These are phyloP conservation scores for Nematodospora anomalae DNA, from an alignment of 1,139 yeast genomes.

Conservation along the genomic window DNA sequence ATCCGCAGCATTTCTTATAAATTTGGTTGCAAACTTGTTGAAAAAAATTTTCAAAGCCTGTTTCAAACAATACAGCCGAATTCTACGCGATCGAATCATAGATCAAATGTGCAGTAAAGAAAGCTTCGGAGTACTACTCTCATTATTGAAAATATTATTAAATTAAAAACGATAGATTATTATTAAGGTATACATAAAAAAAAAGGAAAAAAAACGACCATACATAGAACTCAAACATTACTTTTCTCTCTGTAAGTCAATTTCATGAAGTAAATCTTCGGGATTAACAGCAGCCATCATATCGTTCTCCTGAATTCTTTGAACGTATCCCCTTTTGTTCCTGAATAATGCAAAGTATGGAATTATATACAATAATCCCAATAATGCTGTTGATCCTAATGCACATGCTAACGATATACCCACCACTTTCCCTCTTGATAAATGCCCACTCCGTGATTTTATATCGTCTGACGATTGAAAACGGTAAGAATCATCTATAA, in stretches of 20 bases:
- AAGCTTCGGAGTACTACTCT: too few relatives aligned
- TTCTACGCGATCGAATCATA: too few relatives aligned
- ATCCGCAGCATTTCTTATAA: too few relatives aligned
- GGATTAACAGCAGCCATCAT: slow-evolving; percentile 72
- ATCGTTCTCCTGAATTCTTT: slow-evolving; percentile 62
- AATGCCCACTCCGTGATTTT: slow-evolving; percentile 17
- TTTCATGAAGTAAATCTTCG: slow-evolving; percentile 58
- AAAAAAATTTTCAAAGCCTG: too few relatives aligned
- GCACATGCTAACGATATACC: slow-evolving; percentile 88
- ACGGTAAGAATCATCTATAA: slow-evolving; percentile 38
- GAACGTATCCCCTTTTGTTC: slow-evolving; percentile 29
- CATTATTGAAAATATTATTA: too few relatives aligned
- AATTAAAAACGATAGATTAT: too few relatives aligned
- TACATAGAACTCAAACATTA: slow-evolving; percentile 1
- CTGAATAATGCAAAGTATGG: slow-evolving; percentile 51
- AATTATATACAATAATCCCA: slow-evolving; percentile 63
- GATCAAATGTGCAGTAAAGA: too few relatives aligned
- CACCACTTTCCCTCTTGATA: slow-evolving; percentile 72
- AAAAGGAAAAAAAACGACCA: neutral
- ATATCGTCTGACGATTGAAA: slow-evolving; percentile 42
- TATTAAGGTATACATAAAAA: too few relatives aligned
- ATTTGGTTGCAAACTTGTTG: too few relatives aligned
- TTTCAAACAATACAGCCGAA: too few relatives aligned
- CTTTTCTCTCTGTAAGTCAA: slow-evolving; percentile 46
- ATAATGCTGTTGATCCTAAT: slow-evolving; percentile 68